Conservation (phyloP, 352 stramenopile species). For the Phytophthora meadii region DNA sequence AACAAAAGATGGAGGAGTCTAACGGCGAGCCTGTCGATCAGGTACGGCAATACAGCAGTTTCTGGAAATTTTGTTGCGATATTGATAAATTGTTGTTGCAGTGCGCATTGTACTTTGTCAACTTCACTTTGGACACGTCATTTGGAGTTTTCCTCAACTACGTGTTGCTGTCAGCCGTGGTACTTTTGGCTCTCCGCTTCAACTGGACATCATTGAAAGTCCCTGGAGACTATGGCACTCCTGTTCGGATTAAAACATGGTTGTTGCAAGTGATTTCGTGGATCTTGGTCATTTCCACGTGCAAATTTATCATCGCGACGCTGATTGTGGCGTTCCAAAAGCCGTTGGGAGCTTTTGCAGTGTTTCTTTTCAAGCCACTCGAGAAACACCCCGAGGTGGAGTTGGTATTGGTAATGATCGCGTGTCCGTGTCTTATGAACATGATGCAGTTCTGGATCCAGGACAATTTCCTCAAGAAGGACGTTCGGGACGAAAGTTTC, state of each 20-base stretch:
- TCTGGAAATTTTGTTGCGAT: not conserved
- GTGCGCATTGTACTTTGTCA: slow-evolving; percentile 91
- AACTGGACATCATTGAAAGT: slow-evolving; percentile 66
- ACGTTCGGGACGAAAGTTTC: slow-evolving; percentile 67
- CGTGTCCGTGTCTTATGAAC: slow-evolving; percentile 90
- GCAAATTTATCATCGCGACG: slow-evolving; percentile 81
- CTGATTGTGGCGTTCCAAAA: slow-evolving; percentile 78
- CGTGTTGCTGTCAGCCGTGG: slow-evolving; percentile 68
- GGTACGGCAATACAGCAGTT: slow-evolving; percentile 28
- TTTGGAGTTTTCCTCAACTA: slow-evolving; percentile 89
- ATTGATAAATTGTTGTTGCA: slow-evolving; percentile 27
- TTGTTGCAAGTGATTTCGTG: slow-evolving; percentile 79
- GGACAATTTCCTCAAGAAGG: slow-evolving; percentile 92
- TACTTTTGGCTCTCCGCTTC: slow-evolving; percentile 60
- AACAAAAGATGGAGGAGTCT: slow-evolving; percentile 47
- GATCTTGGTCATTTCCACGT: slow-evolving; percentile 82
- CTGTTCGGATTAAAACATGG: slow-evolving; percentile 70
- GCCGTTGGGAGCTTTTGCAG: slow-evolving; percentile 63
- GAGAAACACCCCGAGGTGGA: slow-evolving; percentile 73
- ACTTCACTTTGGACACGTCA: slow-evolving; percentile 89
- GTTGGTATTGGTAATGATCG: slow-evolving; percentile 88
- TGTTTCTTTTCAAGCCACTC: slow-evolving; percentile 77
- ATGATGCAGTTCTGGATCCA: slow-evolving; percentile 91
- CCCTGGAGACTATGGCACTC: slow-evolving; percentile 83
- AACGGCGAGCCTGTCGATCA: slow-evolving; percentile 55